Conservation (phyloP, 306 rosid species). For the Glycine tomentella region DNA sequence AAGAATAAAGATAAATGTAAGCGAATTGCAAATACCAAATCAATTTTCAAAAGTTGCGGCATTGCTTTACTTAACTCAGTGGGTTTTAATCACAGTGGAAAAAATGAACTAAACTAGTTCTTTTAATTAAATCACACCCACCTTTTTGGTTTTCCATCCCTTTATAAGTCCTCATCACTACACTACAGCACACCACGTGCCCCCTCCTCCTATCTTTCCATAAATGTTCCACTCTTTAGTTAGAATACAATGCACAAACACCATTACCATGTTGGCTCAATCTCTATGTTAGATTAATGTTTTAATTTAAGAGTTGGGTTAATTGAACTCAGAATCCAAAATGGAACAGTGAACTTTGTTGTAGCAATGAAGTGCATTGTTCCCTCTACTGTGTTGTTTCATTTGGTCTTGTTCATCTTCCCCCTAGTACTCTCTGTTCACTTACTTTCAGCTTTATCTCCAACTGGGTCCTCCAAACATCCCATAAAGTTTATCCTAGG, state of each 20-base stretch:
- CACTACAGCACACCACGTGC: slow-evolving; percentile 52
- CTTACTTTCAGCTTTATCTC: slow-evolving; percentile 58
- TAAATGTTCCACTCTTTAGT: slow-evolving; percentile 38
- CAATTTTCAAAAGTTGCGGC: slow-evolving; percentile 25
- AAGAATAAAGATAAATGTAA: slow-evolving; percentile 43
- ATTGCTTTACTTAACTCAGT: slow-evolving; percentile 51
- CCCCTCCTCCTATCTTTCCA: slow-evolving; percentile 13
- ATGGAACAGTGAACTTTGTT: slow-evolving; percentile 48
- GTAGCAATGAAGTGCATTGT: slow-evolving; percentile 57
- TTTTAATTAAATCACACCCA: slow-evolving; percentile 57
- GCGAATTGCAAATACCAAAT: slow-evolving; percentile 2
- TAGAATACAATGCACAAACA: not conserved
- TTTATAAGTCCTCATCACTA: slow-evolving; percentile 50
- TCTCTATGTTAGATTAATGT: not conserved
- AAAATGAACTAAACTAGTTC: slow-evolving; percentile 8
- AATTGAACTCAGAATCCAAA: slow-evolving; percentile 28
- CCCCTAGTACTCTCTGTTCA: slow-evolving; percentile 49
- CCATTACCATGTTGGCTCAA: not conserved
- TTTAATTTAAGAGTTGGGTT: slow-evolving; percentile 1
- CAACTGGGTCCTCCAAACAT: slow-evolving; percentile 47
- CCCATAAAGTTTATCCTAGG: slow-evolving; percentile 61
- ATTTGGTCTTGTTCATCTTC: slow-evolving; percentile 48
- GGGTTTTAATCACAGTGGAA: slow-evolving; percentile 15
- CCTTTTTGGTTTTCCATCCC: slow-evolving; percentile 54
- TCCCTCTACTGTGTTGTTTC: slow-evolving; percentile 34